These are phyloP conservation scores for Lablab purpureus DNA, from an alignment of 306 rosid species.

Conservation along the genomic window DNA sequence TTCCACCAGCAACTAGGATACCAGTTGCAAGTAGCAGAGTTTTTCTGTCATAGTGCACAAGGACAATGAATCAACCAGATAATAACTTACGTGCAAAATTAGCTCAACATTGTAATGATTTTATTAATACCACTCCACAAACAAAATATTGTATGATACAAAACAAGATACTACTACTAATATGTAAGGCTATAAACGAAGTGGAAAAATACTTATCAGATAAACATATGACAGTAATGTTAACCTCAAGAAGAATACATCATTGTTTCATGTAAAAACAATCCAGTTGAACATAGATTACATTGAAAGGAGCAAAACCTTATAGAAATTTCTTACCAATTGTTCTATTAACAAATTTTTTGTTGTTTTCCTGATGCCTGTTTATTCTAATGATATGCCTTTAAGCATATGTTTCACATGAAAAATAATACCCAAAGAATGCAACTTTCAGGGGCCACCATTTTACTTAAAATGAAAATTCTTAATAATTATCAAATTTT, in stretches of 20 bases:
- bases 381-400: neutral
- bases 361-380: neutral
- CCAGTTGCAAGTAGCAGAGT: slow-evolving; percentile 80
- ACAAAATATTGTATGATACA: neutral
- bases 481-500: neutral
- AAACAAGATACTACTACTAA: neutral
- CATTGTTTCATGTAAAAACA: slow-evolving; percentile 22
- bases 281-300: neutral
- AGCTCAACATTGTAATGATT: neutral
- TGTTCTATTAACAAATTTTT: neutral
- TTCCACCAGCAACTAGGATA: slow-evolving; percentile 75
- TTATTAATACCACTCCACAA: neutral
- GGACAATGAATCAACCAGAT: slow-evolving; percentile 17
- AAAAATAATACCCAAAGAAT: neutral
- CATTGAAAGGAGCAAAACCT: neutral
- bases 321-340: neutral
- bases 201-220: slow-evolving; percentile 10
- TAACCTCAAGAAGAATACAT: slow-evolving; percentile 20
- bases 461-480: neutral
- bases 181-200: slow-evolving; percentile 3
- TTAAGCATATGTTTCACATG: slow-evolving; percentile 5
- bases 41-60: slow-evolving; percentile 58
- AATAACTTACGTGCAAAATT: neutral
- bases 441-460: neutral
- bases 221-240: neutral